Evolutionary conservation across 352 stramenopile species (phyloP), one percentile per base, ranked within the genome.

Genomic region (Halophytophthora polymorphica): DNA sequence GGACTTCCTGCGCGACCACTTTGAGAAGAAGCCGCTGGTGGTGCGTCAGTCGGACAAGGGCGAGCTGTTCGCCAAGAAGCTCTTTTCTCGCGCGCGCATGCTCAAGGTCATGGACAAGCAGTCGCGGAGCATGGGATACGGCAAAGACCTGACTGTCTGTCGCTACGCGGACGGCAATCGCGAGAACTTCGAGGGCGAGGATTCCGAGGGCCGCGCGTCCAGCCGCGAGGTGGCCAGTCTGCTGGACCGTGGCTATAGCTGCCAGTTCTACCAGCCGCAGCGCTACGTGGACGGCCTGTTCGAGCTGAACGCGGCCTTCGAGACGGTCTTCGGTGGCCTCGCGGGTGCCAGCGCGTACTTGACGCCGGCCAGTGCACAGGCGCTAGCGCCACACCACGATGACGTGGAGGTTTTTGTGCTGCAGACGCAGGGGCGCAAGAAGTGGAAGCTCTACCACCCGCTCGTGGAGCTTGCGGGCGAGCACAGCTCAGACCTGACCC

Each of bases 221-320:
- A 77, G 72, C 42, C 69, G 77, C 42, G 71, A 87, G 48, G 64
- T 95, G 42, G 68, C 58, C 21, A 71, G 61, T 33, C 57, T 91
- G 42, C 61, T 95, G 15, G 72, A 89, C 29, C 66, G 64, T 29
- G 69, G 74, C 21, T 95, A 83, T 61, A 95, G 83, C 58, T 91
- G 83, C 61, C 85, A 95, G 58, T 95, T 95, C 53, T 95, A 90
- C 56, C 85, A 95, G 48, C 85, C 85, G 11, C 85, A 95, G 61
- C 85, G 85, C 37, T 90, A 93, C 51, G 66, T 78, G 5, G 81
- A 93, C 51, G 71, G 72, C 19, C 67, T 95, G 22, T 91, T 74
- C 56, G 49, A 62, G 23, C 61, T 93, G 44, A 93, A 92, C 49
- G 64, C 78, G n/a, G 77, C 83, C 6, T 90, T 95, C 52, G 85